A percentile compares a stretch with the other conserved stretches of the same genome.
These are phyloP conservation scores for Alternaria sp. DNA, from an alignment of 2,329 filamentous ascomycete genomes.

Conservation along the genomic window DNA sequence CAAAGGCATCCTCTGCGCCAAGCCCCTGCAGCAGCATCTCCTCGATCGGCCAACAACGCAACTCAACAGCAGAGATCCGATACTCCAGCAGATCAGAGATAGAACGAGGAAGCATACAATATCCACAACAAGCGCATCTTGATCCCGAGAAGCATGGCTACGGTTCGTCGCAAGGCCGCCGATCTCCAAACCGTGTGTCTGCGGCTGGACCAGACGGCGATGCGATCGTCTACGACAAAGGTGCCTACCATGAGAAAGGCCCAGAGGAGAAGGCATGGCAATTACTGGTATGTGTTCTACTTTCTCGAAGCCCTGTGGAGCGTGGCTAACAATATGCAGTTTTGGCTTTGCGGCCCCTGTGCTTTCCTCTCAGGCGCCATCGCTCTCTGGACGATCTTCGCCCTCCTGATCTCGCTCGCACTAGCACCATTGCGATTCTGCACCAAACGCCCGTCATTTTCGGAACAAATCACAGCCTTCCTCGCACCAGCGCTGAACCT, in stretches of 20 bases:
- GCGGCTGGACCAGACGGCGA: constrained; percentile 27
- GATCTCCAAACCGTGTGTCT: constrained; percentile 27
- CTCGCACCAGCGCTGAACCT: constrained; percentile 62
- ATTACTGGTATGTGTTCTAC: constrained; percentile 46
- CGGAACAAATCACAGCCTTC: constrained; percentile 58
- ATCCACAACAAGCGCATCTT: constrained; percentile 37
- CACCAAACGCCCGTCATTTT: constrained; percentile 55
- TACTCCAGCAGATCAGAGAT: constrained; percentile 9
- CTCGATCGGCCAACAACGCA: constrained; percentile 25
- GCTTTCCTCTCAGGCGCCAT: constrained; percentile 62
- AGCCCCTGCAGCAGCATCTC: constrained; percentile 45
- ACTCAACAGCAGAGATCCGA: constrained; percentile 25
- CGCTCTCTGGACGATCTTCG: constrained; percentile 59
- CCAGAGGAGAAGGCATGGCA: constrained; percentile 55
- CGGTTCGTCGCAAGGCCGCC: constrained; percentile 25
- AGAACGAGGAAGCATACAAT: constrained; percentile 15
- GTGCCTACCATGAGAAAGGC: constrained; percentile 46
- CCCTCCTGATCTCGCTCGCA: constrained; percentile 56
- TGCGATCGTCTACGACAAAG: constrained; percentile 42
- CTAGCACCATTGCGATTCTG: constrained; percentile 63
- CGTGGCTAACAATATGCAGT: constrained; percentile 43
- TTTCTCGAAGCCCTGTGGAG: background rate
- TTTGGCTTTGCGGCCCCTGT: constrained; percentile 62
- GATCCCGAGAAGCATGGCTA: constrained; percentile 44
- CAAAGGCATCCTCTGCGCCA: constrained; percentile 41